A percentile compares a stretch with the other conserved stretches of the same genome.
Conservation (phyloP, 2,329 filamentous ascomycete species). For the Penicillium griseofulvum region DNA sequence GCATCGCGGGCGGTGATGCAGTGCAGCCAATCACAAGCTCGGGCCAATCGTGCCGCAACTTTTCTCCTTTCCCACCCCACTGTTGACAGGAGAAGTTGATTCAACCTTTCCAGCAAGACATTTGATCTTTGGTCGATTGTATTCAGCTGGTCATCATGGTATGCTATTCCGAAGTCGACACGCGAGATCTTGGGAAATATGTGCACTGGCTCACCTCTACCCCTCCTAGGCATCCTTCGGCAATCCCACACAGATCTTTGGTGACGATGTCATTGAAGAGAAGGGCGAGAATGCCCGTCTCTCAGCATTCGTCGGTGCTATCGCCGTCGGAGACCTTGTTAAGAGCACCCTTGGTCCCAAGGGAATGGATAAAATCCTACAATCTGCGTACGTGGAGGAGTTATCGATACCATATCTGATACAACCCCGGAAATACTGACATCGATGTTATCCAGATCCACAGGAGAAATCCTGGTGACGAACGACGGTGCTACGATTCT, state of each 20-base stretch:
- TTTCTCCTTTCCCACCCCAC: constrained; percentile 29
- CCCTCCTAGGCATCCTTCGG: constrained; percentile 38
- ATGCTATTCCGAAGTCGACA: constrained; percentile 2
- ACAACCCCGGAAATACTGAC: constrained; percentile 15
- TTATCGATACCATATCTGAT: constrained; percentile 13
- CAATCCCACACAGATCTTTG: constrained; percentile 96
- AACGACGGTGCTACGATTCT: constrained; percentile 98
- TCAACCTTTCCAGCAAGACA: constrained; percentile 18
- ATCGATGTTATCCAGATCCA: constrained; percentile 61
- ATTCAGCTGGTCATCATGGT: constrained; percentile 32
- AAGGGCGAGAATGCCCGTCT: constrained; percentile 99
- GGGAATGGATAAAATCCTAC: constrained; percentile 98
- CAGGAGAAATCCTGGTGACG: constrained; percentile 95
- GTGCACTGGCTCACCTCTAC: constrained; percentile 6
- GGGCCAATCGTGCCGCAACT: constrained; percentile 24
- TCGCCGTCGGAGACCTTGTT: constrained; percentile 93
- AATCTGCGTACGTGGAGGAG: constrained; percentile 71
- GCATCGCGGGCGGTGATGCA: constrained; percentile 22
- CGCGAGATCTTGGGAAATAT: not conserved
- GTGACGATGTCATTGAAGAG: constrained; percentile 93
- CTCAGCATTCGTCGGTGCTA: constrained; percentile 96
- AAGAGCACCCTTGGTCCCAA: constrained; percentile 97
- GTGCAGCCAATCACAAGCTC: constrained; percentile 21
- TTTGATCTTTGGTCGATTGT: constrained; percentile 23
- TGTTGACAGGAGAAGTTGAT: constrained; percentile 25